phyloP scores from a whole-genome alignment of 306 rosid genomes.

The Vigna angularis region DNA sequence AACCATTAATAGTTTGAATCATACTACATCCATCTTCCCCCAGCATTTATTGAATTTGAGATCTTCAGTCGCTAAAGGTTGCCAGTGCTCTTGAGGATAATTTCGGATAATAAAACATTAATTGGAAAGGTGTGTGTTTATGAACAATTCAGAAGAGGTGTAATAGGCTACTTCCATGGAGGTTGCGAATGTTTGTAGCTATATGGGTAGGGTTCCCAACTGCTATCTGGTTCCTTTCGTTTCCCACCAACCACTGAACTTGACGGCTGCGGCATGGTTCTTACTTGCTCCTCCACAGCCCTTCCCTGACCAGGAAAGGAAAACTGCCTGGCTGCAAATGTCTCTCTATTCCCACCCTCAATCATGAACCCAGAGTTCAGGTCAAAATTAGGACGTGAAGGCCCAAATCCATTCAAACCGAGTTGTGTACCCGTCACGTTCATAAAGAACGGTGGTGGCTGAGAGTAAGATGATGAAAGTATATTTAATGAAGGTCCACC shows the following conservation, averaged over 20 bases:
- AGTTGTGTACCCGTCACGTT: constrained; percentile 63
- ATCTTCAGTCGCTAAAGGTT: constrained; percentile 36
- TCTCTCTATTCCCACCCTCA: constrained; percentile 71
- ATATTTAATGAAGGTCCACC: constrained; percentile 66
- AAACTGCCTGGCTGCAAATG: constrained; percentile 63
- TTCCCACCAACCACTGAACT: constrained; percentile 73
- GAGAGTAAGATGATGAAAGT: constrained; percentile 70
- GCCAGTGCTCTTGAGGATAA: constrained; percentile 35
- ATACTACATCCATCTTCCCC: constrained; percentile 37
- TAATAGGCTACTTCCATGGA: constrained; percentile 47
- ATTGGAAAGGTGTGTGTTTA: constrained; percentile 31
- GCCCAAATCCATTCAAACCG: constrained; percentile 39
- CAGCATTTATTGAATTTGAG: constrained; percentile 40
- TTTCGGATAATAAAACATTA: constrained; percentile 30
- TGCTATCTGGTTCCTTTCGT: constrained; percentile 91
- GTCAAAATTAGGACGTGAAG: constrained; percentile 46
- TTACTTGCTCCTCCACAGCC: constrained; percentile 68
- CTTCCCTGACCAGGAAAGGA: constrained; percentile 65
- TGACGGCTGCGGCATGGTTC: constrained; percentile 64
- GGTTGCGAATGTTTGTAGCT: constrained; percentile 59
- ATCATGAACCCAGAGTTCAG: constrained; percentile 57
- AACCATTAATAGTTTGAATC: constrained; percentile 39
- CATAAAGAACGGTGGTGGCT: constrained; percentile 73
- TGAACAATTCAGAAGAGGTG: constrained; percentile 32
- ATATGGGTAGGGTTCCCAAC: constrained; percentile 72